Percentiles rank a stretch among this genome's conserved stretches.
phyloP scores from a whole-genome alignment of 495 filamentous ascomycete genomes.

The Astrothelium macrocarpum region DNA sequence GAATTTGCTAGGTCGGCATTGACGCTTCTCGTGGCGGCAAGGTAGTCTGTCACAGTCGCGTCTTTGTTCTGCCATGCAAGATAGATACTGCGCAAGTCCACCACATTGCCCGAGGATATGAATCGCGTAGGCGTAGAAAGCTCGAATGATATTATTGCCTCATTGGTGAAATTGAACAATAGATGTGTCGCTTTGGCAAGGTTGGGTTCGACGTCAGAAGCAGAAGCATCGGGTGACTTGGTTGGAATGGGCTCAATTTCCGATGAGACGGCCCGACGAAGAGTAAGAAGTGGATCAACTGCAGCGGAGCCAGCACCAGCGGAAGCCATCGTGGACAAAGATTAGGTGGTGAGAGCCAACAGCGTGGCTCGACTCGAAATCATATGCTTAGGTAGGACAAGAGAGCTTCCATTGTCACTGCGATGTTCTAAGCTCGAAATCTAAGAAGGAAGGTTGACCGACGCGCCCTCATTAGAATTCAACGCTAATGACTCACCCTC shows the following conservation, averaged over 20 bases:
- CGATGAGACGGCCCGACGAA: conserved; percentile 67
- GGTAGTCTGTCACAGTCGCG: conserved; percentile 77
- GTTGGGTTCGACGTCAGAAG: conserved; percentile 36
- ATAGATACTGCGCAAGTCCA: conserved; percentile 88
- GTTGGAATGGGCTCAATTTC: conserved; percentile 57
- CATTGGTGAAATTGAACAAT: conserved; percentile 58
- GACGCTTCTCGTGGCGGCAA: conserved; percentile 66
- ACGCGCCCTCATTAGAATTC: too few species aligned
- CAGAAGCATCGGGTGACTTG: conserved; percentile 51
- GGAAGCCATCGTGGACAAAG: neutral
- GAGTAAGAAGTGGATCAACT: conserved; percentile 62
- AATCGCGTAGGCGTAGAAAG: conserved; percentile 64
- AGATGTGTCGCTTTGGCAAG: conserved; percentile 76
- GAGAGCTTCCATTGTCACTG: too few species aligned
- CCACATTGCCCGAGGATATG: conserved; percentile 56
- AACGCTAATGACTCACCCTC: too few species aligned
- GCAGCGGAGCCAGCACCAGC: neutral
- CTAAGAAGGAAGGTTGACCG: too few species aligned
- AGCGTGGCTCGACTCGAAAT: too few species aligned
- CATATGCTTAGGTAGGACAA: too few species aligned
- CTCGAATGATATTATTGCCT: neutral
- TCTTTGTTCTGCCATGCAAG: conserved; percentile 92
- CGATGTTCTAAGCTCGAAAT: too few species aligned
- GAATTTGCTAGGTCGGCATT: conserved; percentile 59
- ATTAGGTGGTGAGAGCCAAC: neutral